phyloP scores from a whole-genome alignment of 176 grass and related monocot genomes.

The Pontederia paniculata region DNA sequence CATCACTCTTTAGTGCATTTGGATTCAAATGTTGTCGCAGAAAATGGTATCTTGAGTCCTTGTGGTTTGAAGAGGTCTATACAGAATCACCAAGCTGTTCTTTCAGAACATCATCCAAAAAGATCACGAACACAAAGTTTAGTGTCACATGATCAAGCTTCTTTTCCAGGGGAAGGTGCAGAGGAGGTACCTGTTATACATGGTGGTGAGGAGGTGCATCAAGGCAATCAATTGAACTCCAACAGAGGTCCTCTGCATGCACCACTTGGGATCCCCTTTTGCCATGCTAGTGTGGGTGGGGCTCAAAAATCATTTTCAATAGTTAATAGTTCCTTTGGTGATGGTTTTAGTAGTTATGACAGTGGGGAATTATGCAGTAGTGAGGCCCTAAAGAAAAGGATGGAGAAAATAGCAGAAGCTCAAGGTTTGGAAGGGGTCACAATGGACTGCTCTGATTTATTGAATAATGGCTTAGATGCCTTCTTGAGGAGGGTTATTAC shows the following conservation, averaged over 20 bases:
- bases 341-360: constrained; percentile 28
- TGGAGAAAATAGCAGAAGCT: constrained; percentile 58
- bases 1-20: constrained; percentile 12
- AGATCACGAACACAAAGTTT: neutral
- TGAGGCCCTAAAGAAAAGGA: constrained; percentile 41
- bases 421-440: constrained; percentile 62
- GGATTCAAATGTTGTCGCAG: constrained; percentile 7
- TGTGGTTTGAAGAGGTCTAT: constrained; percentile 33
- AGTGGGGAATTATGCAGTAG: constrained; percentile 47
- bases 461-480: constrained; percentile 63
- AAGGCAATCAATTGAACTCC: constrained; percentile 9
- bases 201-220: constrained; percentile 9
- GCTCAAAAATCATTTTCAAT: constrained; percentile 27
- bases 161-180: neutral
- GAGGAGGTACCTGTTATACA: neutral
- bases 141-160: neutral
- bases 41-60: constrained; percentile 29
- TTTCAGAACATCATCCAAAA: constrained; percentile 6
- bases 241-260: constrained; percentile 26
- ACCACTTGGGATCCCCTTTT: constrained; percentile 72
- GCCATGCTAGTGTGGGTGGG: constrained; percentile 35
- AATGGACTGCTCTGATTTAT: constrained; percentile 57
- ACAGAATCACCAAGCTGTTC: constrained; percentile 29
- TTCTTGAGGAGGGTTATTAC: constrained; percentile 69
- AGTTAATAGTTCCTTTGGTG: constrained; percentile 13